Evolutionary conservation across 176 grass and related monocot genomes (phyloP).

Genomic region (Ensete glaucum): DNA sequence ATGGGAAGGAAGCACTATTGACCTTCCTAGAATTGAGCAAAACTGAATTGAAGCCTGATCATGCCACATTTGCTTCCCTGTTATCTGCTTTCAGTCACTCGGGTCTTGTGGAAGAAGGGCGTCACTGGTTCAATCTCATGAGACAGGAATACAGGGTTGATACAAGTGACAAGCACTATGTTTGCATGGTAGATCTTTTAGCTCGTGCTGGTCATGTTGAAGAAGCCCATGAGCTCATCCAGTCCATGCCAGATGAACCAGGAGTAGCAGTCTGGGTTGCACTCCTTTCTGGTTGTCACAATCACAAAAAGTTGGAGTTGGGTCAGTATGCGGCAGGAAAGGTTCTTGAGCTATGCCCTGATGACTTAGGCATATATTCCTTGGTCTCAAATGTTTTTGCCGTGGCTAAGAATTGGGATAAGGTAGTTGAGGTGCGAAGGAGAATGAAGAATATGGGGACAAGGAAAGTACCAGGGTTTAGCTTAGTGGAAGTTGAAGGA

Average conservation of each 20-base stretch:
- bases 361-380: conserved; percentile 35
- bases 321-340: conserved; percentile 34
- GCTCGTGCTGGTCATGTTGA: conserved; percentile 51
- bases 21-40: conserved; percentile 36
- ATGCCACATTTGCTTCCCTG: conserved; percentile 57
- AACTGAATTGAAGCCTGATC: conserved; percentile 32
- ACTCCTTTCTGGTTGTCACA: conserved; percentile 53
- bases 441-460: conserved; percentile 35
- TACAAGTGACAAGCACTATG: conserved; percentile 46
- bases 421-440: conserved; percentile 40
- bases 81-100: conserved; percentile 57
- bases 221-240: conserved; percentile 42
- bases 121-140: conserved; percentile 42
- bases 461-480: conserved; percentile 52
- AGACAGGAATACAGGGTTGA: conserved; percentile 25
- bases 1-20: conserved; percentile 32
- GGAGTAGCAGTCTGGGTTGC: conserved; percentile 40
- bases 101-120: conserved; percentile 52
- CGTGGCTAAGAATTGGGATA: conserved; percentile 47
- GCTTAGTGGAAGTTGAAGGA: conserved; percentile 34
- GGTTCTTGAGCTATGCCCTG: conserved; percentile 39
- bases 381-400: conserved; percentile 49
- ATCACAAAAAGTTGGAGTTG: conserved; percentile 53
- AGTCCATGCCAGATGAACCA: conserved; percentile 29
- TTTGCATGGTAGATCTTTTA: conserved; percentile 54